Conservation (phyloP, 2,329 filamentous ascomycete species). For the Phyllosticta citrichinensis region DNA sequence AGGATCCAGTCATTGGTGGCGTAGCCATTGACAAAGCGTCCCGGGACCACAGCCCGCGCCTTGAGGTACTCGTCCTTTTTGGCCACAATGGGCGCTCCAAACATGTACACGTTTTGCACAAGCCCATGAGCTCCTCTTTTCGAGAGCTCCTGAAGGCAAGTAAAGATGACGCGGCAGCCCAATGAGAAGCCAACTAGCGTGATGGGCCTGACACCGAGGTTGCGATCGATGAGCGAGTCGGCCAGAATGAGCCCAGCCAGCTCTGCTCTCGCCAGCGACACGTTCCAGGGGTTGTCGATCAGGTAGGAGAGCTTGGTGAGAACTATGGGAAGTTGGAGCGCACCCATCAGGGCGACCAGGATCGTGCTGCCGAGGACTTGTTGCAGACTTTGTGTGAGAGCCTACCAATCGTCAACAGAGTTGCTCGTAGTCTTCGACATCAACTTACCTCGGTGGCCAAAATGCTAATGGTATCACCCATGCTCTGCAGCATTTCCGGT, state of each 20-base stretch:
- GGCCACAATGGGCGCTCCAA: constrained; percentile 83
- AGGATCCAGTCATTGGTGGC: constrained; percentile 96
- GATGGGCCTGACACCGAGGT: constrained; percentile 80
- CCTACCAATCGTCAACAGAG: constrained; percentile 40
- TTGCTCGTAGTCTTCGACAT: constrained; percentile 10
- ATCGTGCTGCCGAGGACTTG: constrained; percentile 89
- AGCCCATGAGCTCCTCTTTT: constrained; percentile 75
- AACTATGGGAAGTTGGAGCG: constrained; percentile 82
- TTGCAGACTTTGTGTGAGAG: constrained; percentile 89
- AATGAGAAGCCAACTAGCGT: constrained; percentile 93
- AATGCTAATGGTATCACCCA: constrained; percentile 98
- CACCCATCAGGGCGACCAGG: constrained; percentile 80
- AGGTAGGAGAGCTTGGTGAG: constrained; percentile 90
- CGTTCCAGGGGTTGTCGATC: constrained; percentile 96
- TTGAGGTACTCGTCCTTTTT: constrained; percentile 83
- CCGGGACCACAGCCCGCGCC: constrained; percentile 72
- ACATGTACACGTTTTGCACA: constrained; percentile 90
- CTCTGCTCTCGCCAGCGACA: constrained; percentile 86
- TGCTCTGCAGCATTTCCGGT: constrained; percentile 93
- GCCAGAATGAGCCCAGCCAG: constrained; percentile 84
- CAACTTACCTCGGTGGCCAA: constrained; percentile 77
- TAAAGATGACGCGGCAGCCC: constrained; percentile 84
- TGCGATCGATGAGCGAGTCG: constrained; percentile 85
- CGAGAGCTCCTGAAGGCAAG: constrained; percentile 77
- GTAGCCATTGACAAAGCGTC: constrained; percentile 92